phyloP scores from a whole-genome alignment of 1,284 basidiomycete genomes.

The Farysia itapuensis region DNA sequence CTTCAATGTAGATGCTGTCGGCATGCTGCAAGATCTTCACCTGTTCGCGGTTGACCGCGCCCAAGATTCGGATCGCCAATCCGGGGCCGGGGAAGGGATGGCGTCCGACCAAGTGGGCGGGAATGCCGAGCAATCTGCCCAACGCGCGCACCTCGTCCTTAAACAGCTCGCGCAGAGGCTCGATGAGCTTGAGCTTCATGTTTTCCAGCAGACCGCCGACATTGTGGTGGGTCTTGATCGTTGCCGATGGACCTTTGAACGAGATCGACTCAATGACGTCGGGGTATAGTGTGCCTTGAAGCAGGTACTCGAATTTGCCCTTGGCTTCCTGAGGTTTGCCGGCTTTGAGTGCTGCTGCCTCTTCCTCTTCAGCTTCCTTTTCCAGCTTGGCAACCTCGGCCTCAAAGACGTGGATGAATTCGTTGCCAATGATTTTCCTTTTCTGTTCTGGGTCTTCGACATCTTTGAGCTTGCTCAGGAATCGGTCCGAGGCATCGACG shows the following conservation, averaged over 20 bases:
- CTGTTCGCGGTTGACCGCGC: conserved; percentile 88
- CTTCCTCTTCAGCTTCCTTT: conserved; percentile 71
- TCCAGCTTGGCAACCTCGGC: conserved; percentile 88
- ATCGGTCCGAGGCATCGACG: conserved; percentile 90
- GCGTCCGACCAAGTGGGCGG: conserved; percentile 86
- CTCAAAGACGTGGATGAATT: conserved; percentile 98
- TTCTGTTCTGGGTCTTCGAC: conserved; percentile 96
- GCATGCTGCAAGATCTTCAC: conserved; percentile 92
- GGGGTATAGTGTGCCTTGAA: conserved; percentile 98
- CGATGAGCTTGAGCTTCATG: conserved; percentile 99
- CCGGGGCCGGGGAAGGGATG: conserved; percentile 99
- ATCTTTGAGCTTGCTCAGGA: conserved; percentile 83
- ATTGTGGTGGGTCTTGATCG: conserved; percentile 99
- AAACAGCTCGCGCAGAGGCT: conserved; percentile 95
- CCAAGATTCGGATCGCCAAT: conserved; percentile 97
- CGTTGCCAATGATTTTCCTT: conserved; percentile 98
- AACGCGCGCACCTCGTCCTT: conserved; percentile 97
- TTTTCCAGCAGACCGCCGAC: conserved; percentile 93
- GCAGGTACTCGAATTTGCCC: conserved; percentile 91
- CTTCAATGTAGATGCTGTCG: conserved; percentile 95
- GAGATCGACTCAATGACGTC: conserved; percentile 99
- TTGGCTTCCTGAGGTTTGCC: conserved; percentile 49
- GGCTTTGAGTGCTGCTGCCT: conserved; percentile 68
- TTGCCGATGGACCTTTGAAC: conserved; percentile 98
- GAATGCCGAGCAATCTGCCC: conserved; percentile 86